Evolutionary conservation across 306 rosid genomes (phyloP).

Genomic region (Inga leiocalycina): DNA sequence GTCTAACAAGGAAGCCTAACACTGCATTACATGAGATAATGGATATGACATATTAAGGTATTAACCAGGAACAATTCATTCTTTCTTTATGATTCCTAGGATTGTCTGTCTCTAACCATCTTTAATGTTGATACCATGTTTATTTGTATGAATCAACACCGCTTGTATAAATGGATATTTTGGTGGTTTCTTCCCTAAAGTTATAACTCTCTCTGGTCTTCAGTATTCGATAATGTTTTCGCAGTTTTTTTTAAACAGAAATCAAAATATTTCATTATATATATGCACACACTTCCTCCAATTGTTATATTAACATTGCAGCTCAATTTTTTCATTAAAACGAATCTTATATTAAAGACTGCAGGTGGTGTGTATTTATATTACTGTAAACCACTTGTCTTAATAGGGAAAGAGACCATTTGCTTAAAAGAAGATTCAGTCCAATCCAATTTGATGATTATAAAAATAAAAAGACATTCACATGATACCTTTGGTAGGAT

Average conservation of each 20-base stretch:
- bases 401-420: not conserved
- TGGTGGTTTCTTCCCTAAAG: constrained; percentile 35
- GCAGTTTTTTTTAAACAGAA: not conserved
- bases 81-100: constrained; percentile 29
- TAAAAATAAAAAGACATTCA: not conserved
- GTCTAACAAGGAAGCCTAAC: constrained; percentile 48
- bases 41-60: constrained; percentile 16
- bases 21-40: constrained; percentile 26
- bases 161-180: constrained; percentile 42
- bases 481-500: not conserved
- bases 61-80: constrained; percentile 32
- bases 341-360: no score
- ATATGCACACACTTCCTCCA: no score
- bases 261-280: not conserved
- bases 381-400: not conserved
- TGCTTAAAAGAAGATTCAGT: not conserved
- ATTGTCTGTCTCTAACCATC: constrained; percentile 42
- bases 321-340: no score
- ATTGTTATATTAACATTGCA: no score
- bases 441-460: not conserved
- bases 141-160: constrained; percentile 29
- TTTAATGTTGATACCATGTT: constrained; percentile 25
- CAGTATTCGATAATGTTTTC: constrained; percentile 8
- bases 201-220: constrained; percentile 2
- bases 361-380: no score